Evolutionary conservation across 1,139 yeast genomes (phyloP), one percentile per base, ranked within the genome.

Genomic region (Debaryomyces singareniensis): DNA sequence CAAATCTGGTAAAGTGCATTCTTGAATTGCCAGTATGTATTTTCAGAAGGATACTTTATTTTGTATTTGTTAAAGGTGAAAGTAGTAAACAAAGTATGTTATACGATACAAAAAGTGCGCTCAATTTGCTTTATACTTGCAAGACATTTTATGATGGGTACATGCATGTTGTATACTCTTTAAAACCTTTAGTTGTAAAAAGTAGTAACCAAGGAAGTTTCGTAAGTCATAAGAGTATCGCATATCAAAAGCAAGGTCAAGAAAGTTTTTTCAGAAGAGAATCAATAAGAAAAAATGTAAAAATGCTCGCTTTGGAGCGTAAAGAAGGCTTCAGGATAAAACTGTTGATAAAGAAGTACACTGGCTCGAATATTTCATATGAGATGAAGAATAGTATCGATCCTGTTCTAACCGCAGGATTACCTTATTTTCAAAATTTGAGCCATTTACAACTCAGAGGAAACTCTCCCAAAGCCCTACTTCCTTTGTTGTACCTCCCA

Each of bases 21-120:
- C n/a, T 18, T 7, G 28, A 35, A 4, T 34, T 50, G 10, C 51
- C 53, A 2, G 24, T 30, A 13, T 44, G 39, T 15, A 28, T 49
- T 3, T 35, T 44, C 15, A 33, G 36, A 9, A 30, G 45, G 27
- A 38, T 48, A 3, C 24, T 49, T 4, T 48, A 31, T 25, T 36
- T 30, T 26, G 32, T 33, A 11, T 27, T 15, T 18, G 13, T 15
- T 20, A 26, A 21, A 9, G 13, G 16, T 15, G 13, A 7, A 12
- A 16, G 11, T 6, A 16, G 16, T n/a, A 11, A 11, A 13, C 7
- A n/a, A 12, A 15, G 21, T 15, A 7, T 9, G 7, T 23, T 12
- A 6, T 9, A 9, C 12, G 5, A 14, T 6, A 12, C 15, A 6
- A 24, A 11, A 11, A 12, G 16, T 11, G 11, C 27, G 13, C 16